phyloP scores from a whole-genome alignment of 2,329 filamentous ascomycete species.

The Diaporthe destruens region DNA sequence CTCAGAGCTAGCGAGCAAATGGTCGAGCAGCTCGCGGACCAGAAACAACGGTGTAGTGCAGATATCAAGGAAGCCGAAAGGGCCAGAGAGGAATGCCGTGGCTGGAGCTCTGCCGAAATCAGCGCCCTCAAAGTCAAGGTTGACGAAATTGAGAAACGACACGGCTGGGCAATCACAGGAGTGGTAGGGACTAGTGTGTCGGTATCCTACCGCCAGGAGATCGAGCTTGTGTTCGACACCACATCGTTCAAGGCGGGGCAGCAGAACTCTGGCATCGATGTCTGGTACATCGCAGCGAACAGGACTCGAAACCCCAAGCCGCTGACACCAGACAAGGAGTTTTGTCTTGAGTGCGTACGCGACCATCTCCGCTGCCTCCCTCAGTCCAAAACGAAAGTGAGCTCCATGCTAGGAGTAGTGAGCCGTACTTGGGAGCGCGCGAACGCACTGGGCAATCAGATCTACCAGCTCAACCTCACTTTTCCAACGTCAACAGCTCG shows the following conservation, averaged over 20 bases:
- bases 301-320: slow-evolving; percentile 66
- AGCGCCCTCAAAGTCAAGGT: slow-evolving; percentile 79
- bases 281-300: slow-evolving; percentile 76
- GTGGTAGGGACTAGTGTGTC: slow-evolving; percentile 74
- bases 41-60: slow-evolving; percentile 76
- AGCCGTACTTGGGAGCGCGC: slow-evolving; percentile 76
- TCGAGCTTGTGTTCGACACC: slow-evolving; percentile 80
- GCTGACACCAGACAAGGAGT: slow-evolving; percentile 75
- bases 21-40: slow-evolving; percentile 72
- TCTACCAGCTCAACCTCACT: slow-evolving; percentile 71
- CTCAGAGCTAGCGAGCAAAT: slow-evolving; percentile 74
- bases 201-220: slow-evolving; percentile 78
- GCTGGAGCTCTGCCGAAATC: slow-evolving; percentile 89
- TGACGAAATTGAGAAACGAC: slow-evolving; percentile 71
- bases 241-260: slow-evolving; percentile 66
- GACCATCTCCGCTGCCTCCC: slow-evolving; percentile 74
- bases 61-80: slow-evolving; percentile 88
- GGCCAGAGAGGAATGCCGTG: slow-evolving; percentile 87
- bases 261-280: slow-evolving; percentile 70
- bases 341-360: slow-evolving; percentile 80
- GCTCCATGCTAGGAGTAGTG: slow-evolving; percentile 70
- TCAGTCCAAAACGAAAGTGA: slow-evolving; percentile 68
- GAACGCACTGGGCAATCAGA: slow-evolving; percentile 68
- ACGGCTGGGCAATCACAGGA: slow-evolving; percentile 80
- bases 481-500: slow-evolving; percentile 75